Conservation (phyloP, 2,329 filamentous ascomycete genomes). For the Pyricularia sp. region DNA sequence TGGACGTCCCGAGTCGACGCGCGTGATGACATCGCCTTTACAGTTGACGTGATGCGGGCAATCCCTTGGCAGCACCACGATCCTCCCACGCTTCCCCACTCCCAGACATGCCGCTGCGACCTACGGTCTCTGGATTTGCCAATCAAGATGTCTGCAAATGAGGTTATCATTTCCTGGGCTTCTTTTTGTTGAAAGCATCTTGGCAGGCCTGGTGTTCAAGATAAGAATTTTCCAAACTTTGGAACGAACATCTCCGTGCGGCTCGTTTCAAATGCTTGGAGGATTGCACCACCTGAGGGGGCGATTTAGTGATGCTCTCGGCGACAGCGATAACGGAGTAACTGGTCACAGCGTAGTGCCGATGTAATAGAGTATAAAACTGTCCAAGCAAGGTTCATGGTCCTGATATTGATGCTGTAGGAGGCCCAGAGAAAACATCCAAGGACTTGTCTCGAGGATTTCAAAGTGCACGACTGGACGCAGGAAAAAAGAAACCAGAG, state of each 20-base stretch:
- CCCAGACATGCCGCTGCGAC: not conserved
- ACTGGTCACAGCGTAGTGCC: not conserved
- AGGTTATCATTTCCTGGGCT: not conserved
- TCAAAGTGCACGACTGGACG: not conserved
- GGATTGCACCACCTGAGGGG: not conserved
- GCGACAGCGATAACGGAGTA: not conserved
- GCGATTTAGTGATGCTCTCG: not conserved
- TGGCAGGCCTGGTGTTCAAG: not conserved
- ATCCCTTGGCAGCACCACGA: not conserved
- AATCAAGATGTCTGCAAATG: not conserved
- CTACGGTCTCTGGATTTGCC: not conserved
- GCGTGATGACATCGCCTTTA: not conserved
- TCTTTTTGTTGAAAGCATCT: not conserved
- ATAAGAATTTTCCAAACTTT: not conserved
- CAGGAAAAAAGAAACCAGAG: not conserved
- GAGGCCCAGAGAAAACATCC: not conserved
- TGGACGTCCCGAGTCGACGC: not conserved
- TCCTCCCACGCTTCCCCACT: not conserved
- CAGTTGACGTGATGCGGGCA: not conserved
- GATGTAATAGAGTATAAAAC: not conserved
- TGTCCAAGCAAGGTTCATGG: not conserved
- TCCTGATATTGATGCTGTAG: not conserved
- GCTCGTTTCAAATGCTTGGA: not conserved
- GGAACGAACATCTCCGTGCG: not conserved
- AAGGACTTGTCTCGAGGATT: not conserved